Evolutionary conservation across 208 protist genomes (phyloP).

Genomic region (Crithidia bombi): DNA sequence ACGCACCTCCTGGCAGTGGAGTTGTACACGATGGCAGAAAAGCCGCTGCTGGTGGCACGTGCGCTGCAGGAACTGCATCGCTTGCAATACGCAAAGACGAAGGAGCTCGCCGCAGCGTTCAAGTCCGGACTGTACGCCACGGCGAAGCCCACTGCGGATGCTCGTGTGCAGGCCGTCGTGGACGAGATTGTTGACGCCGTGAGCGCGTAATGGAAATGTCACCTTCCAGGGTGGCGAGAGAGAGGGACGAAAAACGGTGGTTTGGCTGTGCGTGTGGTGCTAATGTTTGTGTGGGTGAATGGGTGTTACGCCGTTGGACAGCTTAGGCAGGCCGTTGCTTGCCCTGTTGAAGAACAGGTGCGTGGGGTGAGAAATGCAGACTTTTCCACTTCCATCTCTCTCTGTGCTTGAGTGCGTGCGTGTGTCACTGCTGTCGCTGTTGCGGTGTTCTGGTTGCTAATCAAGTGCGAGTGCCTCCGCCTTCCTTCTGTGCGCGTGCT

Average conservation of each 20-base stretch:
- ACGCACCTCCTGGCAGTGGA: conserved; percentile 77
- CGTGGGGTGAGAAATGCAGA: not conserved
- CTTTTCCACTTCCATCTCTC: too few relatives aligned
- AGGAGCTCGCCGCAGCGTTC: conserved; percentile 47
- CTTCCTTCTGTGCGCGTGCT: not conserved
- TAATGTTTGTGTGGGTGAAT: not conserved
- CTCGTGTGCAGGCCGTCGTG: conserved; percentile 60
- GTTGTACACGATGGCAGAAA: conserved; percentile 64
- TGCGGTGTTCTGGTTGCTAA: not conserved
- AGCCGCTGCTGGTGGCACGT: conserved; percentile 71
- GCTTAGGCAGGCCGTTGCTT: not conserved
- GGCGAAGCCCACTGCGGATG: conserved; percentile 32
- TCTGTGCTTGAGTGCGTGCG: too few relatives aligned
- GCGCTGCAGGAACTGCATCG: conserved; percentile 52
- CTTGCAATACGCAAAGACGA: conserved; percentile 36
- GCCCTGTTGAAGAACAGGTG: too few relatives aligned
- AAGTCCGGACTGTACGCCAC: conserved; percentile 39
- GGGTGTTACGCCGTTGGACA: too few relatives aligned
- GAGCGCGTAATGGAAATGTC: conserved; percentile 8
- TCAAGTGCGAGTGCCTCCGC: not conserved
- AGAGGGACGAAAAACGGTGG: not conserved
- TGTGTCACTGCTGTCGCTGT: not conserved
- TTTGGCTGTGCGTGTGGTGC: not conserved
- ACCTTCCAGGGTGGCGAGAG: not conserved
- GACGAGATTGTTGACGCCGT: conserved; percentile 47